Percentiles rank a stretch among this genome's conserved stretches.
Evolutionary conservation across 2,329 filamentous ascomycete genomes (phyloP).

Genomic region (Fusarium compactum): DNA sequence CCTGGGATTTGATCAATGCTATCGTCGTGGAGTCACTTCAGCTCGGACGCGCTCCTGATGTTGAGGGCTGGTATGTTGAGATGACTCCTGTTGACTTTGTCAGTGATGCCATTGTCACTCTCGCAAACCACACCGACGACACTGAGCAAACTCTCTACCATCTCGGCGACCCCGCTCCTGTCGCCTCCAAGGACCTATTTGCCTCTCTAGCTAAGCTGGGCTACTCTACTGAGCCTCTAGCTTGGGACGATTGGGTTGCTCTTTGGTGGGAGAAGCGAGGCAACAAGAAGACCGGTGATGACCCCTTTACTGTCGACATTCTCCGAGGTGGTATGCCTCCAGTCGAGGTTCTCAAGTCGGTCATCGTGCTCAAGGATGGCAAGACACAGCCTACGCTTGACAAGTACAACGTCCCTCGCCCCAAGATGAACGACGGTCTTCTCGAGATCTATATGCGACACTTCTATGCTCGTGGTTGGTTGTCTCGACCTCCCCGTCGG

Average conservation of each 20-base stretch:
- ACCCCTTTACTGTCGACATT: slow-evolving; percentile 82
- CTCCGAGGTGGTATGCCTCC: slow-evolving; percentile 84
- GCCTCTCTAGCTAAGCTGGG: slow-evolving; percentile 73
- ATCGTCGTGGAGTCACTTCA: slow-evolving; percentile 82
- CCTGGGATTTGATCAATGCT: slow-evolving; percentile 82
- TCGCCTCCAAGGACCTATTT: slow-evolving; percentile 75
- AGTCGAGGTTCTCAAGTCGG: slow-evolving; percentile 75
- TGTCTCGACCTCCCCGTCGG: slow-evolving; percentile 70
- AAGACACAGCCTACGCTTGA: slow-evolving; percentile 71
- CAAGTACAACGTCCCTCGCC: slow-evolving; percentile 67
- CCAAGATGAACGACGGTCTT: slow-evolving; percentile 76
- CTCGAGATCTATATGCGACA: slow-evolving; percentile 83
- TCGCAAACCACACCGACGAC: slow-evolving; percentile 73
- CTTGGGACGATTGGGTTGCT: slow-evolving; percentile 79
- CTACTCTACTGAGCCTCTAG: slow-evolving; percentile 74
- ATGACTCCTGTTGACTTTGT: slow-evolving; percentile 90
- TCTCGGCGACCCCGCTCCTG: slow-evolving; percentile 77
- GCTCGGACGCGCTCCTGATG: slow-evolving; percentile 75
- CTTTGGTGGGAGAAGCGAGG: slow-evolving; percentile 80
- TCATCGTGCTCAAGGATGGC: slow-evolving; percentile 79
- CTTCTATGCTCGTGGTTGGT: slow-evolving; percentile 84
- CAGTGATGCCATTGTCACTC: slow-evolving; percentile 77
- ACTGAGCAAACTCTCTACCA: slow-evolving; percentile 77
- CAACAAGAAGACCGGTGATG: slow-evolving; percentile 72
- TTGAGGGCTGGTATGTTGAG: slow-evolving; percentile 81